These are phyloP conservation scores for Fusarium denticulatum DNA, from an alignment of 2,329 filamentous ascomycete species.

Conservation along the genomic window DNA sequence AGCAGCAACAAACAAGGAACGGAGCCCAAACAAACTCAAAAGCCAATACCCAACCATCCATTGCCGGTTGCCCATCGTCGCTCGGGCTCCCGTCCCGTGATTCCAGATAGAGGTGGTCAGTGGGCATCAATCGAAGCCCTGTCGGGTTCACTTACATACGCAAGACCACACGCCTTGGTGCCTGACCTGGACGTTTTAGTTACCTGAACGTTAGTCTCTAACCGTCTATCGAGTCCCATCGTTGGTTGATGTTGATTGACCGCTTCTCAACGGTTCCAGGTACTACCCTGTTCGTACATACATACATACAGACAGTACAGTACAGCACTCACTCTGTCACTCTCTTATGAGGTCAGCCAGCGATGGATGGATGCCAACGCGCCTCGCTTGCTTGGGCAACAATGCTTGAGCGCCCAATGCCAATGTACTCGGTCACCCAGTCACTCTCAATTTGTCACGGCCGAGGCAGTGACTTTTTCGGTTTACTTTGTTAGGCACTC, in stretches of 20 bases:
- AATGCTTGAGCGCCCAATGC: constrained; percentile 43
- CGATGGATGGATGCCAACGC: constrained; percentile 32
- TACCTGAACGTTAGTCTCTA: neutral
- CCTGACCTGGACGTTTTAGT: constrained; percentile 36
- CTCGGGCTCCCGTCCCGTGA: constrained; percentile 13
- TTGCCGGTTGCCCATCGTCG: neutral
- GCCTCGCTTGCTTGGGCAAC: constrained; percentile 45
- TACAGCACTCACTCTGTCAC: constrained; percentile 20
- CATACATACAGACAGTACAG: neutral
- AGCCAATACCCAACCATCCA: constrained; percentile 2
- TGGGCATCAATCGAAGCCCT: constrained; percentile 44
- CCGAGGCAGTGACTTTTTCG: constrained; percentile 14
- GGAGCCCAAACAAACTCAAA: neutral
- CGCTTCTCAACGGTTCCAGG: constrained; percentile 48
- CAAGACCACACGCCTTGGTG: constrained; percentile 41
- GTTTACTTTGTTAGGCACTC: constrained; percentile 26
- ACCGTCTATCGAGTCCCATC: constrained; percentile 27
- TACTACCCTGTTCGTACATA: constrained; percentile 44
- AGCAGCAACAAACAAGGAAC: constrained; percentile 4
- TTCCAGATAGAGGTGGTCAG: constrained; percentile 35
- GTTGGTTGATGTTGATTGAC: constrained; percentile 41
- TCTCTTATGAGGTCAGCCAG: constrained; percentile 41
- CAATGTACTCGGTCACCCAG: constrained; percentile 46
- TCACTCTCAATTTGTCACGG: constrained; percentile 28
- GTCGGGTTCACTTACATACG: constrained; percentile 42